Percentiles rank a stretch among this genome's conserved stretches.
These are phyloP conservation scores for Hirschioporus abietinus DNA, from an alignment of 768 basidiomycete genomes.

Conservation along the genomic window DNA sequence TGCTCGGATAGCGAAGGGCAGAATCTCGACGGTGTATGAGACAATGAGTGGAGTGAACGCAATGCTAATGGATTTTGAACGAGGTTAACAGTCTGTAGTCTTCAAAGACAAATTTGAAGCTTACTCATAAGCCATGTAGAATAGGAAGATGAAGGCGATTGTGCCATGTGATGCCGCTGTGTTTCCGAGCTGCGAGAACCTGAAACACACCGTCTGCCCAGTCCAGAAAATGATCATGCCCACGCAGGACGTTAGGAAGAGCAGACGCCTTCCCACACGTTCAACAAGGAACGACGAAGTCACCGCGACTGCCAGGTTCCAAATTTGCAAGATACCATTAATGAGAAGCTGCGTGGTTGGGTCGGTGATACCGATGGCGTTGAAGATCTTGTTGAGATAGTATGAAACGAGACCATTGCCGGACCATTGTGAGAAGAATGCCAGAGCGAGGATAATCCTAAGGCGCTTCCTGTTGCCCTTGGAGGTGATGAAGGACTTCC, in stretches of 20 bases:
- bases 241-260: slow-evolving; percentile 44
- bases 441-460: slow-evolving; percentile 52
- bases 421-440: slow-evolving; percentile 57
- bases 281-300: slow-evolving; percentile 44
- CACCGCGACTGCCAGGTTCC: slow-evolving; percentile 50
- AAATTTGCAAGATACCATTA: slow-evolving; percentile 53
- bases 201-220: slow-evolving; percentile 32
- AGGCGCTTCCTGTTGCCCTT: slow-evolving; percentile 50
- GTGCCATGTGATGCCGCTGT: slow-evolving; percentile 19
- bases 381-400: slow-evolving; percentile 50
- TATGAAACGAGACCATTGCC: slow-evolving; percentile 44
- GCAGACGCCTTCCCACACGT: slow-evolving; percentile 40
- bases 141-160: slow-evolving; percentile 28
- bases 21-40: slow-evolving; percentile 37
- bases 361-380: slow-evolving; percentile 45
- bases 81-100: slow-evolving; percentile 19
- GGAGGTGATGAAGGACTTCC: slow-evolving; percentile 39
- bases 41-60: slow-evolving; percentile 35
- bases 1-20: slow-evolving; percentile 36
- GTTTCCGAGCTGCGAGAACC: slow-evolving; percentile 23
- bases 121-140: slow-evolving; percentile 25
- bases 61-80: slow-evolving; percentile 13
- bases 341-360: slow-evolving; percentile 37
- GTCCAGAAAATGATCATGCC: slow-evolving; percentile 38
- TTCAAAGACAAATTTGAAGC: slow-evolving; percentile 25